Evolutionary conservation across 768 basidiomycete species (phyloP).

Genomic region (Cystobasidiopsis lactophilus): DNA sequence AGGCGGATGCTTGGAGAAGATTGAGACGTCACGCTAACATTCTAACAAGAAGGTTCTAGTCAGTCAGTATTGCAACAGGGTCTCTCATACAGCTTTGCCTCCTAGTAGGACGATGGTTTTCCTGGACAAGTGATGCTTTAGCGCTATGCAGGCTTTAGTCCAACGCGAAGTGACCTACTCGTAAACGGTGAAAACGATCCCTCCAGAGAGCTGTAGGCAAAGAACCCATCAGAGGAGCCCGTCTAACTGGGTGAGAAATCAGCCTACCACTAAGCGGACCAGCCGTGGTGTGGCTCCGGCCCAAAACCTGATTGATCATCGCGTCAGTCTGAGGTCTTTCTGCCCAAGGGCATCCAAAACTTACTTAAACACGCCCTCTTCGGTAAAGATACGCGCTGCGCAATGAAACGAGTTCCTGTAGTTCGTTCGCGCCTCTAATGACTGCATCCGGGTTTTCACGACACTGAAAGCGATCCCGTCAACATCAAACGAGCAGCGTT

Average conservation of each 20-base stretch:
- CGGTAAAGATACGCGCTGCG: conserved; percentile 76
- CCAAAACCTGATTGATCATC: conserved; percentile 45
- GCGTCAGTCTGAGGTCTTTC: neutral
- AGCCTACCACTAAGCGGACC: conserved; percentile 54
- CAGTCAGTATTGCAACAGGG: no score
- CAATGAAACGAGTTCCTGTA: conserved; percentile 93
- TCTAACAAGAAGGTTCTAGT: no score
- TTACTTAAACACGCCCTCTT: conserved; percentile 50
- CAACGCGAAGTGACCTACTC: conserved; percentile 36
- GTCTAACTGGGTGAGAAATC: conserved; percentile 3
- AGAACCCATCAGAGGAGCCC: neutral
- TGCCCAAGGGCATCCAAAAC: neutral
- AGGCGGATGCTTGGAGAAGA: no score
- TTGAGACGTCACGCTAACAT: no score
- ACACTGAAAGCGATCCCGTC: conserved; percentile 34
- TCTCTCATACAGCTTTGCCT: conserved; percentile 5
- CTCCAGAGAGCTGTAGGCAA: conserved; percentile 53
- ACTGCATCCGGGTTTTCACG: conserved; percentile 96
- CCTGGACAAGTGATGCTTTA: neutral
- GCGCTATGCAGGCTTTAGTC: neutral
- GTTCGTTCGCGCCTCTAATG: conserved; percentile 52
- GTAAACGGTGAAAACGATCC: conserved; percentile 79
- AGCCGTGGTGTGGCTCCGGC: conserved; percentile 83
- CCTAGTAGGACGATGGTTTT: conserved; percentile 9
- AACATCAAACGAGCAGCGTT: neutral